Evolutionary conservation across 768 basidiomycete species (phyloP), one percentile per base, ranked within the genome.

Genomic region (Pleurotus tuoliensis): DNA sequence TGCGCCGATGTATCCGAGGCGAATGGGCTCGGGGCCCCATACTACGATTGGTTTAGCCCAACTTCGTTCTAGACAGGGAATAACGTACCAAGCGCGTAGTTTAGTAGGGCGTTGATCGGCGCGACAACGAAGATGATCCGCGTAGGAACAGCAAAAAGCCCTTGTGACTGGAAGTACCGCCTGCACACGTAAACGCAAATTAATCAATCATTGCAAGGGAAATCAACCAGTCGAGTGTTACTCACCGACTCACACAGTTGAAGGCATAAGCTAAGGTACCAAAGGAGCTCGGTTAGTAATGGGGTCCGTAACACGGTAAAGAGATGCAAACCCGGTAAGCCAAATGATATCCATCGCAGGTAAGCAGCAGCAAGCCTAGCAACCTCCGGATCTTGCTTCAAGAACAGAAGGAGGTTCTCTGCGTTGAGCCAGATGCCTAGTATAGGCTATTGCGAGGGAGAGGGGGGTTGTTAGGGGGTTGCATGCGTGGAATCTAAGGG

Each of bases 1-100:
- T 3, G 94, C 96, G 12, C 96, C 96, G 51, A 90, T 83, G 71
- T 92, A 99, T 1, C 95, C 95, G 2, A 98, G 75, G 12, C 89
- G 78, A 56, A 97, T 73, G 3, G 83, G 74, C 37, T 81, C 73
- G 0, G 93, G 93, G 1, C 93, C 93, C 92, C 92, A 94, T 0
- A 94, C 91, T 79, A 51, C n/a, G 16, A 30, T 6, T 4, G 22
- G 20, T 15, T 62, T 62, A 38, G 3, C 18, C n/a, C 11, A 27
- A 56, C 24, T 34, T 34, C 30, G 30, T 9, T 34, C 30, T 34
- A 34, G 38, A 22, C 11, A n/a, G 9, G 13, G 27, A n/a, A 24
- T 25, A 47, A 11, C 4, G 15, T 64, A 89, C 89, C 93, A n/a
- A 98, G 83, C 1, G 91, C 59, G 66, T 84, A 97, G 66, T 94